Base-by-base conservation (phyloP, 1,139 yeast genomes). In the Sugiyamaella sp. region DNA sequence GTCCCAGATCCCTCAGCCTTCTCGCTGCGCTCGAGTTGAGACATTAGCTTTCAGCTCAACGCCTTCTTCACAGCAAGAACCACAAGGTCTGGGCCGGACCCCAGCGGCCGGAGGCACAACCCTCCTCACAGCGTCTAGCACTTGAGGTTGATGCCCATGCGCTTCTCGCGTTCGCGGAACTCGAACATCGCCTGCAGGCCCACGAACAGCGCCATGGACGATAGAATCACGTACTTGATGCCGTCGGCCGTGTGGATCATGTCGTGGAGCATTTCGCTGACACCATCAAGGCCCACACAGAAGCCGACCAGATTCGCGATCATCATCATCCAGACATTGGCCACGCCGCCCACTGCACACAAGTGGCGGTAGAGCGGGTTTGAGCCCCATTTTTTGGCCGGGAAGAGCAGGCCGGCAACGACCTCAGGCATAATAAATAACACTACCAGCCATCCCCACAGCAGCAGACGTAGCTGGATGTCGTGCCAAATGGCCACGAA, bases 401-500 rank as follows among this genome's bases (percentile, higher is more conserved):
- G 76, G 43, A 74, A 65, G 2, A 71, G 29, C 20, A 63, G 48
- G 0, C 89, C 80, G n/a, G 89, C 86, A 5, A 79, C 65, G 43
- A 89, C 78, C 67, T 95, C 99, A 0, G 99, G 99, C n/a, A 91
- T 62, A 53, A 95, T 78, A 66, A 93, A 91, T 27, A 93, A 61
- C 3, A 93, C 97, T 53, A 93, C 79, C 32, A 89, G 73, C 97
- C 98, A 91, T 4, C 99, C 98, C 99, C 99, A 95, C 58, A 91
- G 74, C 50, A 95, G 74, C 49, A 95, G 73, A 61, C 82, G 84
- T 64, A 93, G 78, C 70, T 93, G 93, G 60, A 95, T 91, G 66
- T 95, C 99, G 71, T 95, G 99, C 99, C 99, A 95, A 27, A 95
- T 77, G 2, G 99, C 99, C 35, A 95, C 99, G 72, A 95, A 95